phyloP scores from a whole-genome alignment of 2,329 filamentous ascomycete species.

The Keithomyces neogunnii region DNA sequence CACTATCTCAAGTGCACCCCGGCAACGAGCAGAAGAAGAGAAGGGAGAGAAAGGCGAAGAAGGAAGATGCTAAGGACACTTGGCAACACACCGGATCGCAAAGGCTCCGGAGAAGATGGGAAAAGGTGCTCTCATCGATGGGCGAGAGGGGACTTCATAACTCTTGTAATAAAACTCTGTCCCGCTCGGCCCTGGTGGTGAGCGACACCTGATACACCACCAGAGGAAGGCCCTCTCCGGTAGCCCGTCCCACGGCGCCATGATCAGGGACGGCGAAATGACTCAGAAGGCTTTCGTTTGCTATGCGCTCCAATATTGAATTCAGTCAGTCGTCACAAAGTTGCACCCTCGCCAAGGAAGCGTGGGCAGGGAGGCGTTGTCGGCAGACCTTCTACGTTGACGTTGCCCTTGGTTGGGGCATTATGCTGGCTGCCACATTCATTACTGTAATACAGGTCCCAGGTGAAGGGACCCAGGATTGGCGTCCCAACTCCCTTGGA shows the following conservation, averaged over 20 bases:
- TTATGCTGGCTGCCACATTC: too few species aligned
- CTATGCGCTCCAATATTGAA: conserved; percentile 5
- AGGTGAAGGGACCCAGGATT: too few species aligned
- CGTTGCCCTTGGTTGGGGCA: too few species aligned
- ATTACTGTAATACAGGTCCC: too few species aligned
- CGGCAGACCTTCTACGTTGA: not conserved
- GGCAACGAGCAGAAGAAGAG: not conserved
- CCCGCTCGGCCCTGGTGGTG: not conserved
- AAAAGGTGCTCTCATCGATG: not conserved
- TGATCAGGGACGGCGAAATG: not conserved
- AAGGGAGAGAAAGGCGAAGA: too few species aligned
- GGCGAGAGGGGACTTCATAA: not conserved
- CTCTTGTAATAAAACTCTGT: not conserved
- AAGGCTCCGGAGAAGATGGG: not conserved
- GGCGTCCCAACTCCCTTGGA: not conserved
- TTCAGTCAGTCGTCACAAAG: not conserved
- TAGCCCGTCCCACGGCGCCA: not conserved
- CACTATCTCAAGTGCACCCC: not conserved
- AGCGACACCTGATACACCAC: not conserved
- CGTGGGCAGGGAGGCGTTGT: conserved; percentile 3
- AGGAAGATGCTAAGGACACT: too few species aligned
- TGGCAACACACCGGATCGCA: not conserved
- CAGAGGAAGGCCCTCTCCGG: not conserved
- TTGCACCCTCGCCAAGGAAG: conserved; percentile 1
- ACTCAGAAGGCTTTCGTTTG: not conserved